Evolutionary conservation across 208 protist species (phyloP).

Genomic region (Strigomonas galati): DNA sequence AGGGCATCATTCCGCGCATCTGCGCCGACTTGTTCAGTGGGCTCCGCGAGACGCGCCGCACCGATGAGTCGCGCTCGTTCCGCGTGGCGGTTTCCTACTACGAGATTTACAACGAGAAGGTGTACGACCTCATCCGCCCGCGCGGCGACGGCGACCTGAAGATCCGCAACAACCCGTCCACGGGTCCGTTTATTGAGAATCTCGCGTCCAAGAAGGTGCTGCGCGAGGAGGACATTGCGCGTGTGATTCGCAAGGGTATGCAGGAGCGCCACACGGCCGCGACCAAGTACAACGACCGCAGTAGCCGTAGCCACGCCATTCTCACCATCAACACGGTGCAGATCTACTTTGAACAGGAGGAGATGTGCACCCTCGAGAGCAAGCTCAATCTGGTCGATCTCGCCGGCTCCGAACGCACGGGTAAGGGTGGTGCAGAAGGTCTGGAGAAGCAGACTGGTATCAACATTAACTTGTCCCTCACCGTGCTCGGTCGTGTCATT

Average conservation of each 20-base stretch:
- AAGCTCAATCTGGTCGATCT: constrained; percentile 94
- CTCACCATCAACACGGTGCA: constrained; percentile 76
- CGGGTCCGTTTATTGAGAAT: constrained; percentile 78
- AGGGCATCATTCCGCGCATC: constrained; percentile 83
- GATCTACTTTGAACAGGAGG: constrained; percentile 47
- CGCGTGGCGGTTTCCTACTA: constrained; percentile 75
- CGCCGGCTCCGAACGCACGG: constrained; percentile 88
- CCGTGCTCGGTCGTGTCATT: constrained; percentile 89
- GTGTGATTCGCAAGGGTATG: constrained; percentile 68
- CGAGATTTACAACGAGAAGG: constrained; percentile 92
- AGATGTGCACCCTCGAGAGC: constrained; percentile 49
- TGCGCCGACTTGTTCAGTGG: constrained; percentile 57
- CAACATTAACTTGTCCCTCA: constrained; percentile 92
- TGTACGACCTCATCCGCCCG: constrained; percentile 70
- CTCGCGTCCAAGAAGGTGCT: constrained; percentile 46
- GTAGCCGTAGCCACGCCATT: constrained; percentile 84
- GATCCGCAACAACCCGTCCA: constrained; percentile 61
- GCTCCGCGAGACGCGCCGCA: constrained; percentile 46
- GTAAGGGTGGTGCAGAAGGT: constrained; percentile 55
- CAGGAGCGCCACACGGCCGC: constrained; percentile 74
- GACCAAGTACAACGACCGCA: constrained; percentile 80
- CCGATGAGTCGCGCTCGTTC: constrained; percentile 66
- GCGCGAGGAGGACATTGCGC: constrained; percentile 62
- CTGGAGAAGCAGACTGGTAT: constrained; percentile 68
- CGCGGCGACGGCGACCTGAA: constrained; percentile 47